Evolutionary conservation across 495 filamentous ascomycete species (phyloP).

Genomic region (Viridothelium virens): DNA sequence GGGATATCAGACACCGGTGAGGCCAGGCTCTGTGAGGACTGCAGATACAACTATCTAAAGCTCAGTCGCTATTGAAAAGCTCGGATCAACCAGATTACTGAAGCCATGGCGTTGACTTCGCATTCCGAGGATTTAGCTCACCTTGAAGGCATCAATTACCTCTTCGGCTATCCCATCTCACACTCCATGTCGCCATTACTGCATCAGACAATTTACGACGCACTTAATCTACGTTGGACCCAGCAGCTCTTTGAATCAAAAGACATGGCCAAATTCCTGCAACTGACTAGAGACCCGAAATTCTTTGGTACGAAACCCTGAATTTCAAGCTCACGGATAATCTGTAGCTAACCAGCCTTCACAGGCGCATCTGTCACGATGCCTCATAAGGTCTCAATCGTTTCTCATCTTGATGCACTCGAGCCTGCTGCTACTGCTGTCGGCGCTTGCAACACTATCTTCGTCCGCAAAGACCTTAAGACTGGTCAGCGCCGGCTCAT

Average conservation of each 20-base stretch:
- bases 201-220: conserved; percentile 56
- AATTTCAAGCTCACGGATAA: neutral
- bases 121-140: conserved; percentile 16
- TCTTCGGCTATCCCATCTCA: conserved; percentile 52
- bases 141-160: conserved; percentile 44
- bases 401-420: conserved; percentile 58
- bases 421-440: conserved; percentile 60
- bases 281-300: conserved; percentile 43
- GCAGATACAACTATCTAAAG: too few species aligned
- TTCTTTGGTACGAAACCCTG: conserved; percentile 40
- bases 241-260: conserved; percentile 51
- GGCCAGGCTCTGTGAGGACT: too few species aligned
- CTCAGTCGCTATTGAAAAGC: too few species aligned
- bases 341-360: neutral
- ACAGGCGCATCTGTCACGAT: conserved; percentile 62
- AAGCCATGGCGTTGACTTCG: neutral
- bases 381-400: conserved; percentile 65
- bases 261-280: conserved; percentile 46
- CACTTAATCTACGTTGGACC: conserved; percentile 51
- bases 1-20: too few species aligned
- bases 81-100: neutral
- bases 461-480: conserved; percentile 43
- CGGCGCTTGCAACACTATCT: conserved; percentile 69
- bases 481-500: conserved; percentile 42
- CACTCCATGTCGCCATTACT: conserved; percentile 67